Base-by-base conservation (phyloP, 306 rosid genomes). In the Calophaca sinica region DNA sequence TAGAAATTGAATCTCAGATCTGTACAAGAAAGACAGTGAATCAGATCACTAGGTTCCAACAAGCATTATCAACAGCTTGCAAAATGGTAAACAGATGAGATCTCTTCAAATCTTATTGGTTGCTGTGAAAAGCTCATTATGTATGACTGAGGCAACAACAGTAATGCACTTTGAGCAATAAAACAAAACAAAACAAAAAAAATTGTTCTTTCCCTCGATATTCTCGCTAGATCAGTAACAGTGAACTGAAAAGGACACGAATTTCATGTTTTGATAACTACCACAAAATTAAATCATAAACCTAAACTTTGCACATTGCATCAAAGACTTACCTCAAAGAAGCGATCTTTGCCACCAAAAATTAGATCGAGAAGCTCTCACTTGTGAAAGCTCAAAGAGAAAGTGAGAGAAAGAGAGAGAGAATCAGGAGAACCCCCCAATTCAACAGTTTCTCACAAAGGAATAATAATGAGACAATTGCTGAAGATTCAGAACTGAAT, bases 1-100 rank as follows among this genome's bases (percentile, higher is more conserved):
- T 29, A 14, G 53, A 67, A 72, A 80, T 32, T 60, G 35, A 68
- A 82, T 45, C 79, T 66, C 42, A 65, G 89, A 85, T 86, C 93
- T 81, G 77, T 14, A 41, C 9, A 31, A 62, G 57, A 32, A 64
- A 74, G 33, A 53, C 33, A 9, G 0, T 36, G 33, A 72, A 78
- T 80, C 76, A 80, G 79, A 79, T 81, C 68, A 62, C 36, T 42
- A 64, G 1, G 7, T 44, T 64, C 53, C 52, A 64, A 7, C 13
- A 80, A 84, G 38, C 86, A 87, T 28, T 42, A 20, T 70, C 76
- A 62, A 67, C 62, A 66, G 63, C 46, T 72, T 38, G 55, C 52
- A 74, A 73, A 29, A 49, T 5, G 12, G 32, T 4, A 1, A 2
- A 13, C 12, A 59, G 31, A 11, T 41, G 0, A 65, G 78, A 75